Base-by-base conservation (phyloP, 805 yeast genomes). In the Middelhovenomyces tepae region DNA sequence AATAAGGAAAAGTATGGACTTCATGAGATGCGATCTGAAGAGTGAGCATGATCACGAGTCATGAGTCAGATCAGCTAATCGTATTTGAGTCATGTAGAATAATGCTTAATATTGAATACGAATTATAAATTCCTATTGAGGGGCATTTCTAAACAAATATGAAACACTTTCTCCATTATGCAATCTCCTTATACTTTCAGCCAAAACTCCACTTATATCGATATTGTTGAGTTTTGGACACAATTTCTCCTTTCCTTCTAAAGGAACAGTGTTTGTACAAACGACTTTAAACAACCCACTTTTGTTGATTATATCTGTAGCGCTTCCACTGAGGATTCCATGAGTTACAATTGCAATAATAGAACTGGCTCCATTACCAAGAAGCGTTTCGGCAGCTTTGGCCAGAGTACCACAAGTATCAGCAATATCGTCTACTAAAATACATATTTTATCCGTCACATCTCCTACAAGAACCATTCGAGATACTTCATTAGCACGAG, bases 361-460 rank as follows among this genome's bases (percentile, higher is more conserved):
- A 46, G 75, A 71, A 41, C 73, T 67, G 3, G 98, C 98, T 11
- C 83, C 81, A 44, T 84, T 75, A 22, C 73, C 78, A 46, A 86
- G 61, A 39, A 91, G 63, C 4, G 89, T 75, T 39, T 89, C 94
- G 9, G 95, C 91, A 2, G 97, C 97, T 60, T 89, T 91, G 43
- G 84, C 93, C 45, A 91, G 65, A 2, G 98, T 91, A 26, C 98
- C 98, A 60, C 97, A 91, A 3, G 98, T 91, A 55, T 91, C 98
- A 23, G 97, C 97, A 94, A 91, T 91, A 55, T 91, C 98, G 59
- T 91, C 98, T 18, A 91, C 84, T 44, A 91, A 64, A 20, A 91
- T 69, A 60, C 97, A 89, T 3, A 79, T 73, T 57, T 86, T 86
- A 41, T 78, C 75, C 2, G 73, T 63, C 24, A 91, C 98, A 58